Evolutionary conservation across 768 basidiomycete genomes (phyloP), one percentile per base, ranked within the genome.

Genomic region (Imleria badia): DNA sequence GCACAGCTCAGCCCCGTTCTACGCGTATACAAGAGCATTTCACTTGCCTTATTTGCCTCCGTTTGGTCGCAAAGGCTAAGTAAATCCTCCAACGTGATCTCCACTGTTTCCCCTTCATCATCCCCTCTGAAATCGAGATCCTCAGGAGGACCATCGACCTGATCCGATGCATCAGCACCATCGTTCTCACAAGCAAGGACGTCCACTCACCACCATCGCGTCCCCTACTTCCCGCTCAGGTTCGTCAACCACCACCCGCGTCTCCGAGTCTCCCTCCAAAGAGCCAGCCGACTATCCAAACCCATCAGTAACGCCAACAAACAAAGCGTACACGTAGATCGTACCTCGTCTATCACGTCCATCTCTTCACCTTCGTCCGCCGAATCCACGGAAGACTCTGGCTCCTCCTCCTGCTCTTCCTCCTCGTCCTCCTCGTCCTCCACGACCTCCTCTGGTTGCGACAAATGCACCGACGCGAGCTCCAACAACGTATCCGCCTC

Each of bases 381-480:
- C 20, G 13, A 23, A 5, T 15, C 48, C 17, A 5, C 38, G 17
- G 1, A 6, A 1, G 30, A 9, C 15, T 36, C 48, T 11, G 45
- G 20, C 23, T 41, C 40, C 4, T 23, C 41, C 33, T 17, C 40
- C 4, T 23, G 38, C 33, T 17, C 29, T 29, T 48, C 44, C 15
- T 30, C 43, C 5, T 41, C 40, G 2, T 29, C 41, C 33, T 14
- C 26, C 26, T 4, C 26, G 4, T 26, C 29, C 22, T 48, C 44
- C 15, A 34, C 43, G 5, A 15, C 15, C 3, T 12, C 43, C 35
- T 54, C 58, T 14, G 44, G 51, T 33, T 47, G 43, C 10, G 54
- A 60, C n/a, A 66, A 52, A 39, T 67, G 64, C 22, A 68, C 62
- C 15, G 62, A 63, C 36, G 58, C 67, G n/a, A 68, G 56, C 11